Percentiles rank a stretch among this genome's conserved stretches.
Evolutionary conservation across 2,329 filamentous ascomycete species (phyloP).

Genomic region (Escovopsis sp.): DNA sequence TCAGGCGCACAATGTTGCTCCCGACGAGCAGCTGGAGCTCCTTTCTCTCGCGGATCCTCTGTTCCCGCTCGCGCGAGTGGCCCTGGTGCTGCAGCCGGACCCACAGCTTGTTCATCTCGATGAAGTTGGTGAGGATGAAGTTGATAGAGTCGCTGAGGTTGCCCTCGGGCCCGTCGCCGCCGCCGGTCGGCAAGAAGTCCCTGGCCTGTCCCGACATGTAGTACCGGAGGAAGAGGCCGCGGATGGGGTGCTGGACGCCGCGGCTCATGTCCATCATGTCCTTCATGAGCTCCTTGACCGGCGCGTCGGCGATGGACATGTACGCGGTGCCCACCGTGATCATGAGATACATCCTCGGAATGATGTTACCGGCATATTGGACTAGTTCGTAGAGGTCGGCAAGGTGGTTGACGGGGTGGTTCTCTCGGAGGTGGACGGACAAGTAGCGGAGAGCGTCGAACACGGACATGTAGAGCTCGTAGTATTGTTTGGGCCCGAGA

Average conservation of each 20-base stretch:
- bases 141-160: constrained; percentile 96
- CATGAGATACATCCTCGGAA: constrained; percentile 94
- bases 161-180: constrained; percentile 81
- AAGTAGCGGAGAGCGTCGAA: constrained; percentile 96
- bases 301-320: constrained; percentile 96
- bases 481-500: constrained; percentile 97
- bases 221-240: constrained; percentile 88
- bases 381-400: constrained; percentile 96
- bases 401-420: constrained; percentile 93
- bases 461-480: constrained; percentile 98
- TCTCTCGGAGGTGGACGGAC: constrained; percentile 90
- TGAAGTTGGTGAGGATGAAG: constrained; percentile 96
- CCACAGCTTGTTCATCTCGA: constrained; percentile 99
- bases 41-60: constrained; percentile 84
- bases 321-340: constrained; percentile 98
- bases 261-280: constrained; percentile 99
- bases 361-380: constrained; percentile 95
- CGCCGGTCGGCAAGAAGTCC: constrained; percentile 69
- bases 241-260: constrained; percentile 91
- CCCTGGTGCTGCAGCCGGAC: constrained; percentile 94
- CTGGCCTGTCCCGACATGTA: constrained; percentile 91
- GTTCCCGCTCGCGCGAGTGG: constrained; percentile 85
- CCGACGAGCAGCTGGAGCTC: constrained; percentile 92
- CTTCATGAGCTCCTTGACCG: constrained; percentile 99
- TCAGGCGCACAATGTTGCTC: constrained; percentile 88